Percentiles rank a stretch among this genome's conserved stretches.
phyloP scores from a whole-genome alignment of 768 basidiomycete genomes.

The Hortiboletus campestris region DNA sequence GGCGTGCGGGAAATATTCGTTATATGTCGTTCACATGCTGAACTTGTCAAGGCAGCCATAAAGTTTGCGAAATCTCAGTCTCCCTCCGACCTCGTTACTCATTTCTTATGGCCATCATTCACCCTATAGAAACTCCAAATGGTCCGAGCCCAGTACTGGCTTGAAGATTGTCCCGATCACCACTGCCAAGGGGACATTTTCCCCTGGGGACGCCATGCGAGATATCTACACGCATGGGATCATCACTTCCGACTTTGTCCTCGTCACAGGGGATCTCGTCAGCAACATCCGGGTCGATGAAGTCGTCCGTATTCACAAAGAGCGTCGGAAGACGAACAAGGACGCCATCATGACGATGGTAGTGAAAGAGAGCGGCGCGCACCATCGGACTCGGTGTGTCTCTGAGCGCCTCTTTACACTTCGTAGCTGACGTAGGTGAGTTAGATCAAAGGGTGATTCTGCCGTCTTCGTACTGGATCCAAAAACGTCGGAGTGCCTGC shows the following conservation, averaged over 20 bases:
- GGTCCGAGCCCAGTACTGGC: conserved; percentile 76
- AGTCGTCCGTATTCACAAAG: conserved; percentile 86
- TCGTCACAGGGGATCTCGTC: conserved; percentile 89
- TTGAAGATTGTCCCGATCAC: conserved; percentile 84
- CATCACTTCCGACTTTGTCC: conserved; percentile 86
- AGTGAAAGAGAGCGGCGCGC: conserved; percentile 72
- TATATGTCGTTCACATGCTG: conserved; percentile 87
- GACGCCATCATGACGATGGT: conserved; percentile 98
- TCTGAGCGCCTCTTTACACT: background rate
- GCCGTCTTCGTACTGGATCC: conserved; percentile 78
- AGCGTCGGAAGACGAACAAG: conserved; percentile 80
- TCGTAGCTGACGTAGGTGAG: background rate
- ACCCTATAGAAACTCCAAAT: conserved; percentile 67
- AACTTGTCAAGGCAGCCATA: conserved; percentile 81
- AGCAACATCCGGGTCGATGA: conserved; percentile 91
- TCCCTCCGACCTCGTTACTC: conserved; percentile 10
- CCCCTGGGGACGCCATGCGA: conserved; percentile 89
- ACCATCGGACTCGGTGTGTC: conserved; percentile 70
- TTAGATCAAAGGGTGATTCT: conserved; percentile 68
- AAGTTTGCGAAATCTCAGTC: conserved; percentile 48
- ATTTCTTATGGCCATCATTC: conserved; percentile 1
- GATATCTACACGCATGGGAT: conserved; percentile 91
- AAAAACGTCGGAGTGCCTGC: conserved; percentile 74
- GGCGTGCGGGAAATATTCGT: conserved; percentile 97
- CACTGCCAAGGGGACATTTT: conserved; percentile 82